A percentile compares a stretch with the other conserved stretches of the same genome.
phyloP scores from a whole-genome alignment of 2,329 filamentous ascomycete species.

The Fusarium fujikuroi region DNA sequence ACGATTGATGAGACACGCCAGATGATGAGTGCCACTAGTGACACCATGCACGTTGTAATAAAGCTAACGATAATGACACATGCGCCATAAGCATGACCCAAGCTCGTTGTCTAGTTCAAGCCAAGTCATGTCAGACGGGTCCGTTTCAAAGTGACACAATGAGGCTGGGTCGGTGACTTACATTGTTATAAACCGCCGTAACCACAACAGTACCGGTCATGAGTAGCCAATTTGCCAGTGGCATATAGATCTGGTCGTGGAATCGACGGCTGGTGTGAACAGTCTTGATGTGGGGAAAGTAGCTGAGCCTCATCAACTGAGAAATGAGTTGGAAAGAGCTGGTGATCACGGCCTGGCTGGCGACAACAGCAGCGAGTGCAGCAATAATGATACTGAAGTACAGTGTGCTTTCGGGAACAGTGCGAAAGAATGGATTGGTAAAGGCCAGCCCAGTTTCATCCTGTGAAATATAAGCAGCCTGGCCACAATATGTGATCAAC shows the following conservation, averaged over 20 bases:
- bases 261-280: constrained; percentile 76
- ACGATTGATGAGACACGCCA: constrained; percentile 72
- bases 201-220: constrained; percentile 81
- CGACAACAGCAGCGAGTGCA: constrained; percentile 77
- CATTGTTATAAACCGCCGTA: constrained; percentile 77
- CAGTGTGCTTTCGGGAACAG: constrained; percentile 73
- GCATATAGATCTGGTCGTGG: constrained; percentile 81
- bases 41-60: constrained; percentile 79
- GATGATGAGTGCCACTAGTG: constrained; percentile 76
- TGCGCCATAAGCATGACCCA: constrained; percentile 81
- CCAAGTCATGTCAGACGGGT: neutral
- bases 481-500: constrained; percentile 74
- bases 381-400: constrained; percentile 76
- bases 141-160: neutral
- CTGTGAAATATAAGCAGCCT: constrained; percentile 76
- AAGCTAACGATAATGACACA: constrained; percentile 86
- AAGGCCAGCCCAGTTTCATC: constrained; percentile 57
- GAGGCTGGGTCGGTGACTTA: constrained; percentile 46
- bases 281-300: constrained; percentile 80
- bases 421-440: constrained; percentile 79
- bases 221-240: constrained; percentile 79
- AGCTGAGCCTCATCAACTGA: constrained; percentile 76
- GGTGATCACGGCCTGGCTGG: constrained; percentile 82
- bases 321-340: constrained; percentile 75
- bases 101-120: constrained; percentile 62